These are phyloP conservation scores for Raphanus hybrid DNA, from an alignment of 441 rosid species.

Conservation along the genomic window DNA sequence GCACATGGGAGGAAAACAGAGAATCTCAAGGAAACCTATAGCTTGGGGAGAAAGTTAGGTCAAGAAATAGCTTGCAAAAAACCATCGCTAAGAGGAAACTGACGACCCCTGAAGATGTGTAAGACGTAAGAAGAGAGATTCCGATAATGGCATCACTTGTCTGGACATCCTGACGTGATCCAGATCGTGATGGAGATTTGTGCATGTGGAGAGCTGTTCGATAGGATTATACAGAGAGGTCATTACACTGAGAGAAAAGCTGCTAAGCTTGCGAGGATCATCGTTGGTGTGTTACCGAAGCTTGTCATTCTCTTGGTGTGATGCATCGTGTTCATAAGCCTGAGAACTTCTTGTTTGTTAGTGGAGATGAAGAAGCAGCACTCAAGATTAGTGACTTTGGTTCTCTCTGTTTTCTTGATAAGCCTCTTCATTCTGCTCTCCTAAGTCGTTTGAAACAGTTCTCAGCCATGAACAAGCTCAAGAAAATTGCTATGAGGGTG, in stretches of 20 bases:
- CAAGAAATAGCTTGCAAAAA: too few relatives aligned
- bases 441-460: slow-evolving; percentile 83
- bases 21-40: too few relatives aligned
- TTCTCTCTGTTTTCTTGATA: slow-evolving; percentile 81
- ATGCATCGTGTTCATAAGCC: slow-evolving; percentile 96
- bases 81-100: too few relatives aligned
- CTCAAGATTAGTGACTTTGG: slow-evolving; percentile 92
- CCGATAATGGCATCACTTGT: slow-evolving; percentile 94
- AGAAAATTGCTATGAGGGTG: slow-evolving; percentile 84
- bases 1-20: too few relatives aligned
- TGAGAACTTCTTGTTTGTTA: slow-evolving; percentile 84
- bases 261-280: slow-evolving; percentile 50
- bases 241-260: too few relatives aligned
- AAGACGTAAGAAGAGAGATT: slow-evolving; percentile 93
- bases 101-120: slow-evolving; percentile 66
- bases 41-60: too few relatives aligned
- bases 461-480: slow-evolving; percentile 94
- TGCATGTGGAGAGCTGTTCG: slow-evolving; percentile 91
- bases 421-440: slow-evolving; percentile 93
- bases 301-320: slow-evolving; percentile 94
- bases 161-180: slow-evolving; percentile 88
- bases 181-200: slow-evolving; percentile 97
- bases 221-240: slow-evolving; percentile 74
- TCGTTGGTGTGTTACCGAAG: slow-evolving; percentile 77
- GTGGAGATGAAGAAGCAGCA: slow-evolving; percentile 68